phyloP scores from a whole-genome alignment of 1,284 basidiomycete species.

The Cryptococcus floricola region DNA sequence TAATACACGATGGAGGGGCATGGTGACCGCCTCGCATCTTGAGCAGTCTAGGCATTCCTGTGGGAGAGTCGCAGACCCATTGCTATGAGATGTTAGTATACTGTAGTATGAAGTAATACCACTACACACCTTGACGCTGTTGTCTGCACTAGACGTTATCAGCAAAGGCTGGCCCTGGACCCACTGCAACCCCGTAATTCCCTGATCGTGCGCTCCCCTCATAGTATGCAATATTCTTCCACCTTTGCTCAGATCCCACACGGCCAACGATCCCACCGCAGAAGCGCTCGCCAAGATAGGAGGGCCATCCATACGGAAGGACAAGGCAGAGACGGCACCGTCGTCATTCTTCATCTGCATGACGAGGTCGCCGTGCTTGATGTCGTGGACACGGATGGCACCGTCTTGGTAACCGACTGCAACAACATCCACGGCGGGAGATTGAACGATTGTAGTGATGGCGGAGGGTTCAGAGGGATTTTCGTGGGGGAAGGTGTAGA shows the following conservation, averaged over 20 bases:
- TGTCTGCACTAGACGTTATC: constrained; percentile 83
- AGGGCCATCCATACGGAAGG: constrained; percentile 87
- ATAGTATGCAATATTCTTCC: constrained; percentile 77
- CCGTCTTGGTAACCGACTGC: constrained; percentile 87
- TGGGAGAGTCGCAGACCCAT: constrained; percentile 95
- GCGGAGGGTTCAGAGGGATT: constrained; percentile 48
- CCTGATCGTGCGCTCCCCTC: constrained; percentile 78
- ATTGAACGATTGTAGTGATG: constrained; percentile 78
- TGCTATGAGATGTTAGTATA: constrained; percentile 57
- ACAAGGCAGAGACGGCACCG: constrained; percentile 67
- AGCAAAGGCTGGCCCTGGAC: constrained; percentile 84
- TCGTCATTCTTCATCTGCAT: constrained; percentile 81
- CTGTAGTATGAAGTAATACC: not conserved
- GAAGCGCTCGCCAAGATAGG: constrained; percentile 81
- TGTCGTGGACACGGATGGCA: constrained; percentile 81
- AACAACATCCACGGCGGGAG: constrained; percentile 92
- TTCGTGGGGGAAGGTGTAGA: constrained; percentile 52
- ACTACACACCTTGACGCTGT: constrained; percentile 75
- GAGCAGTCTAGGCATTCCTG: constrained; percentile 75
- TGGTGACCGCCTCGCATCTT: constrained; percentile 92
- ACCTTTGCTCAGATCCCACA: constrained; percentile 84
- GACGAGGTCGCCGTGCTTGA: constrained; percentile 80
- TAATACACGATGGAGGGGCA: constrained; percentile 82
- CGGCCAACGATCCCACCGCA: constrained; percentile 76
- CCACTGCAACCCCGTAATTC: constrained; percentile 78